Evolutionary conservation across 176 grass and related monocot genomes (phyloP), one percentile per base, ranked within the genome.

Genomic region (Oryza longistaminata): DNA sequence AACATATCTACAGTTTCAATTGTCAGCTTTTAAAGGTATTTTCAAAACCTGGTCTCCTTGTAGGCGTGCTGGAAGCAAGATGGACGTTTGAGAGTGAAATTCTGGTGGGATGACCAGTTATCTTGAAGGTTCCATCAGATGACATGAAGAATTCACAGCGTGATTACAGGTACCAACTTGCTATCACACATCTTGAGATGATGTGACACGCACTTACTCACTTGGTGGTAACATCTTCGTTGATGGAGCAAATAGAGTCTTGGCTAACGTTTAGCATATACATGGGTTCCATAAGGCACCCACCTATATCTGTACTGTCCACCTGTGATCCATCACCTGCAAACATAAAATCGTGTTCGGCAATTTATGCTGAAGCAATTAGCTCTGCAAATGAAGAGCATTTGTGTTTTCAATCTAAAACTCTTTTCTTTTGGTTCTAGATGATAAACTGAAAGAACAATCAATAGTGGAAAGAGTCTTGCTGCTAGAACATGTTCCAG

Each of bases 401-500:
- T 25, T 13, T 5, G 61, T 68, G 66, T 7, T 66, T 87, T 85
- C 53, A 33, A 37, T 79, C 31, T 78, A 52, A 17, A 61, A 71
- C 80, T 87, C 6, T 64, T 48, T 77, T 74, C 73, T 78, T 82
- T 74, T 85, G 3, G 29, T 69, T 85, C 31, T 69, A 98, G 96
- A 88, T 49, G 82, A 83, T 64, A 93, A 69, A 33, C 35, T 60
- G 82, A 82, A 34, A 95, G n/a, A n/a, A 95, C 71, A 81, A 87
- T 72, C 93, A 7, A 98, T n/a, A 95, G 66, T 98, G 96, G 96
- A 98, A 95, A 85, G 86, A 93, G 83, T 87, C 91, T 85, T 98
- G 75, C 80, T 95, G 89, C 68, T 33, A 93, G 85, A 64, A 92
- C 89, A 86, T 89, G 49, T 82, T n/a, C 86, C 27, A 90, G 42